Base-by-base conservation (phyloP, 2,329 filamentous ascomycete genomes). In the Plectosphaerella cucumerina region DNA sequence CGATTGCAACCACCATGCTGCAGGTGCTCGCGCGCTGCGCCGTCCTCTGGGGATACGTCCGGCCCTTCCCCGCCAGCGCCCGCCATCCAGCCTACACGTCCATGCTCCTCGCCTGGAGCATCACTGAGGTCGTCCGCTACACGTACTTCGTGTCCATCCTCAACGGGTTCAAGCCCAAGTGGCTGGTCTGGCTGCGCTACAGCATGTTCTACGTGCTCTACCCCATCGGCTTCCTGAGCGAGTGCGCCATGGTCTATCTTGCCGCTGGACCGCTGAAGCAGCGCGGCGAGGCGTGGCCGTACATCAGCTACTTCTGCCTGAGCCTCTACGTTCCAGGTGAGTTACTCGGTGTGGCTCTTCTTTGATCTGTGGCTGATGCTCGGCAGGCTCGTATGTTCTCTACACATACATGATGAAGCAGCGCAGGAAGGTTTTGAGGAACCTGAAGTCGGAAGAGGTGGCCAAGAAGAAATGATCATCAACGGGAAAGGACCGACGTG, bases 401-500 rank as follows among this genome's bases (percentile, higher is more conserved):
- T 97, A 93, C 65, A 90, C 89, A 17, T 89, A 97, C 71, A 97
- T 99, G 94, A 89, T 97, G 77, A 78, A 79, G 56, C 94, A 97
- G 77, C 80, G 93, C 60, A 79, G 82, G 59, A 96, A 90, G 80
- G 82, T 92, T 44, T 74, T 90, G 72, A 80, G 82, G 45, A 80
- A 77, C 35, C 81, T 84, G 62, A 81, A 79, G 65, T 20, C 60
- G 72, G 57, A 64, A 70, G 42, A 60, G n/a, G 14, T 6, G 10
- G 41, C n/a, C 20, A 20, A 33, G 31, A 35, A 45, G 48, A 52
- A 21, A 26, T 22, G 4, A 15, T 41, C 12, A 20, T 44, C 42
- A 20, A 20, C 42, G 42, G 26, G 20, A 44, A 20, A 44, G 42
- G 42, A n/a, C n/a, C n/a, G n/a, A n/a, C n/a, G n/a, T n/a, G n/a